Conservation (phyloP, 2,329 filamentous ascomycete species). For the Pezicula radicicola region DNA sequence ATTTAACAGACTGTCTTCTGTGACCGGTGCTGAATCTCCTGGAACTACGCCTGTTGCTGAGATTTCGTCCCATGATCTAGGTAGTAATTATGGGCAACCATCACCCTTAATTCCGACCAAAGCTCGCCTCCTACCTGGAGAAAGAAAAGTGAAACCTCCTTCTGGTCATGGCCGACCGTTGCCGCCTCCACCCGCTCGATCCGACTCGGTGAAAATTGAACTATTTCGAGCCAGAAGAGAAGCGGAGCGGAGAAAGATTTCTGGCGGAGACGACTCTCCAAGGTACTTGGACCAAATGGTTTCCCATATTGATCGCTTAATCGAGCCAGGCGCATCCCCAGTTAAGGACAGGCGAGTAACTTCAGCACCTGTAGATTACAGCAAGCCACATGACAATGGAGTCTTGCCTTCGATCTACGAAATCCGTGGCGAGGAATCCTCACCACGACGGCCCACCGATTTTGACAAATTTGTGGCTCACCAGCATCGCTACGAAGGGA, state of each 20-base stretch:
- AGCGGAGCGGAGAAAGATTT: constrained; percentile 23
- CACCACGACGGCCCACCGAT: constrained; percentile 11
- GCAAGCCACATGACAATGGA: constrained; percentile 4
- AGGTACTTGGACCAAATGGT: constrained; percentile 58
- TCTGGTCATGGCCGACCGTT: constrained; percentile 24
- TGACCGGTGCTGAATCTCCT: constrained; percentile 19
- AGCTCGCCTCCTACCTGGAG: not conserved
- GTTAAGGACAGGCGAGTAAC: constrained; percentile 34
- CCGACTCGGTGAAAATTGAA: constrained; percentile 25
- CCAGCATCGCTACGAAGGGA: constrained; percentile 10
- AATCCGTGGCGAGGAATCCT: constrained; percentile 15
- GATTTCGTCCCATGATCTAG: not conserved
- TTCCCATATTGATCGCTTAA: constrained; percentile 54
- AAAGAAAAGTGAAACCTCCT: constrained; percentile 8
- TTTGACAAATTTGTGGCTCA: constrained; percentile 7
- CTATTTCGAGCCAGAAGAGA: constrained; percentile 25
- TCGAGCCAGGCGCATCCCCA: constrained; percentile 34
- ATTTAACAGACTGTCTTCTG: constrained; percentile 66
- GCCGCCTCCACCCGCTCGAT: constrained; percentile 24
- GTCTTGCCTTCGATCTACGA: constrained; percentile 27
- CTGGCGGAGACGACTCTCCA: constrained; percentile 30
- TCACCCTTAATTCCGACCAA: not conserved
- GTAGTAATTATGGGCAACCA: not conserved
- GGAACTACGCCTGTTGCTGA: not conserved
- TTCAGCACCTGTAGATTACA: constrained; percentile 39